phyloP scores from a whole-genome alignment of 805 yeast species.

The Metschnikowia rubicola region DNA sequence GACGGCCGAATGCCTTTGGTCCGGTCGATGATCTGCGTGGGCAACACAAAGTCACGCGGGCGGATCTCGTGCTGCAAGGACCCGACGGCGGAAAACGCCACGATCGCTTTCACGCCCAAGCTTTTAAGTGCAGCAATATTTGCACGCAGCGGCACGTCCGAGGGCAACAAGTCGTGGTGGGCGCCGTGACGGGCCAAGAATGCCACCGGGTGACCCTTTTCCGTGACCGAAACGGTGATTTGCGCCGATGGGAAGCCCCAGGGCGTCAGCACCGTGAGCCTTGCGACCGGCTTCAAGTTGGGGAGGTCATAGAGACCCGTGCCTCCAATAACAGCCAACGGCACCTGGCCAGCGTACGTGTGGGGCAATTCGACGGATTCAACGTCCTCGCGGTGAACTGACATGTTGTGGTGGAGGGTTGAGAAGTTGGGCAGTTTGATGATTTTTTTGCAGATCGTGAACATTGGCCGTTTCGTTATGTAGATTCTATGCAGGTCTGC shows the following conservation, averaged over 20 bases:
- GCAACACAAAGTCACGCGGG: constrained; percentile 96
- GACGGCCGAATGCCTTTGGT: constrained; percentile 92
- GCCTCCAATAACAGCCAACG: constrained; percentile 92
- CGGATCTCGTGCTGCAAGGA: constrained; percentile 83
- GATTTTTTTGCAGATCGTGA: no score
- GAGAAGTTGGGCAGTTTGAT: not conserved
- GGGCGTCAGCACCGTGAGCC: constrained; percentile 80
- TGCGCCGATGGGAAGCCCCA: constrained; percentile 98
- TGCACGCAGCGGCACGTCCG: constrained; percentile 90
- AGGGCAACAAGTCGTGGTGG: constrained; percentile 84
- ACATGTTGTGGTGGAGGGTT: constrained; percentile 20
- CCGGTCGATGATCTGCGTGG: constrained; percentile 93
- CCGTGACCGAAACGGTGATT: constrained; percentile 81
- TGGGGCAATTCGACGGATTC: constrained; percentile 41
- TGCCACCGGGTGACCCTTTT: constrained; percentile 78
- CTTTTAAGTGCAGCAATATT: constrained; percentile 93
- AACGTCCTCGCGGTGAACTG: constrained; percentile 33
- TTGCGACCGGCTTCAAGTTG: constrained; percentile 80
- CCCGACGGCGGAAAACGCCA: constrained; percentile 96
- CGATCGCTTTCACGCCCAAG: constrained; percentile 79
- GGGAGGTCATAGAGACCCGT: constrained; percentile 93
- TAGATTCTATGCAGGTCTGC: no score
- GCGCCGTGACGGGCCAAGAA: constrained; percentile 93
- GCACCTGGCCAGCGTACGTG: constrained; percentile 60
- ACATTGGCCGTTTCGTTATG: no score